These are phyloP conservation scores for Saksenaea oblongispora DNA, from an alignment of 371 early-diverging fungal genomes.

Conservation along the genomic window DNA sequence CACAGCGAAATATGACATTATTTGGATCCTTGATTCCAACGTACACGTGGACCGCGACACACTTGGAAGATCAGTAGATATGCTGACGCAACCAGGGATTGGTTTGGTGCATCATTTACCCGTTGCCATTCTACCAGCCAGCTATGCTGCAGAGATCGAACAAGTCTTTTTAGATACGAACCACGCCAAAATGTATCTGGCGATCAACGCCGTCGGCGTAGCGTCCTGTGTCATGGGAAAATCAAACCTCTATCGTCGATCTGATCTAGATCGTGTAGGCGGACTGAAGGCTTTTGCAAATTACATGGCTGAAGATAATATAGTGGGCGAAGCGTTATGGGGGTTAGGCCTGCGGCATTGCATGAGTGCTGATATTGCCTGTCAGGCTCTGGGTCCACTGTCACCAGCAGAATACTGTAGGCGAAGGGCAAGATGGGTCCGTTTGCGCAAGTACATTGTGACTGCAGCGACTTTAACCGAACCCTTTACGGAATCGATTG, in stretches of 20 bases:
- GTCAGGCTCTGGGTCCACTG: conserved; percentile 80
- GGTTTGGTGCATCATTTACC: conserved; percentile 95
- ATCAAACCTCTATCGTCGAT: conserved; percentile 87
- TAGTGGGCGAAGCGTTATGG: conserved; percentile 88
- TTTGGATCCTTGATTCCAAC: conserved; percentile 95
- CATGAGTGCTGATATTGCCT: conserved; percentile 85
- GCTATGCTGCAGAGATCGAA: conserved; percentile 85
- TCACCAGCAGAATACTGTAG: conserved; percentile 73
- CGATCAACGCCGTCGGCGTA: conserved; percentile 82
- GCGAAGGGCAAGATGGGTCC: conserved; percentile 89
- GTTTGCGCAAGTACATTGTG: conserved; percentile 90
- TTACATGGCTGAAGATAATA: conserved; percentile 95
- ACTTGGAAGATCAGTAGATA: conserved; percentile 77
- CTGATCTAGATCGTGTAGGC: conserved; percentile 79
- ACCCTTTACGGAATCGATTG: conserved; percentile 88
- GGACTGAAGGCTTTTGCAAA: conserved; percentile 84
- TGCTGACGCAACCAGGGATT: conserved; percentile 69
- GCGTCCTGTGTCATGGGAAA: conserved; percentile 94
- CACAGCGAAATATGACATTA: conserved; percentile 79
- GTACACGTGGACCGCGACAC: conserved; percentile 76
- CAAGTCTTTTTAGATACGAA: conserved; percentile 82
- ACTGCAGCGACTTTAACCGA: conserved; percentile 84
- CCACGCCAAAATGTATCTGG: conserved; percentile 93
- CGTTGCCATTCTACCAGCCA: conserved; percentile 70
- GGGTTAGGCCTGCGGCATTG: conserved; percentile 76